phyloP scores from a whole-genome alignment of 306 rosid species.

The Abrus pulchellus region DNA sequence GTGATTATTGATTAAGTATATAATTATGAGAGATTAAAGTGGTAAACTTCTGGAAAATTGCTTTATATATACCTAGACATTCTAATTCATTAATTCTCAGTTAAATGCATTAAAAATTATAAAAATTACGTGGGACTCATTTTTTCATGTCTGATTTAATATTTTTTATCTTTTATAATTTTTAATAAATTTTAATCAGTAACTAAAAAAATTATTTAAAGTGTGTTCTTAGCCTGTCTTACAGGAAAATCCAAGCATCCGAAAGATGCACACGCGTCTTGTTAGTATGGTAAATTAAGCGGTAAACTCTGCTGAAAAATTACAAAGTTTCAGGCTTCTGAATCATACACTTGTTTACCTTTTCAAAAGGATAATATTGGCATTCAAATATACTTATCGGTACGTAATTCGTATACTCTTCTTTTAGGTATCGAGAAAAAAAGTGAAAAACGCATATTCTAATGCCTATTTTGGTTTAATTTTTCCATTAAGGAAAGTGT shows the following conservation, averaged over 20 bases:
- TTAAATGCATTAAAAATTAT: too few species aligned
- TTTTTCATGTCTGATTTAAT: too few species aligned
- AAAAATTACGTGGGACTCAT: too few species aligned
- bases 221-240: too few species aligned
- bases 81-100: too few species aligned
- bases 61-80: too few species aligned
- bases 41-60: slow-evolving; percentile 29
- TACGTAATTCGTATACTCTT: neutral
- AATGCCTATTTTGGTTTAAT: neutral
- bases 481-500: neutral
- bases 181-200: too few species aligned
- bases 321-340: neutral
- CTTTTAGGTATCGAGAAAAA: neutral
- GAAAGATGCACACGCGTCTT: slow-evolving; percentile 17
- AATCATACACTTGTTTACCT: neutral
- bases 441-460: neutral
- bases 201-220: too few species aligned
- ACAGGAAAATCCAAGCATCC: slow-evolving; percentile 6
- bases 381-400: neutral
- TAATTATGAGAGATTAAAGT: slow-evolving; percentile 25
- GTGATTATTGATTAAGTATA: neutral
- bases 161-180: too few species aligned
- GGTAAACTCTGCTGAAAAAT: slow-evolving; percentile 14
- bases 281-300: neutral
- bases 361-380: neutral